Base-by-base conservation (phyloP, 73 alveolate species). In the Diophrys sp. region DNA sequence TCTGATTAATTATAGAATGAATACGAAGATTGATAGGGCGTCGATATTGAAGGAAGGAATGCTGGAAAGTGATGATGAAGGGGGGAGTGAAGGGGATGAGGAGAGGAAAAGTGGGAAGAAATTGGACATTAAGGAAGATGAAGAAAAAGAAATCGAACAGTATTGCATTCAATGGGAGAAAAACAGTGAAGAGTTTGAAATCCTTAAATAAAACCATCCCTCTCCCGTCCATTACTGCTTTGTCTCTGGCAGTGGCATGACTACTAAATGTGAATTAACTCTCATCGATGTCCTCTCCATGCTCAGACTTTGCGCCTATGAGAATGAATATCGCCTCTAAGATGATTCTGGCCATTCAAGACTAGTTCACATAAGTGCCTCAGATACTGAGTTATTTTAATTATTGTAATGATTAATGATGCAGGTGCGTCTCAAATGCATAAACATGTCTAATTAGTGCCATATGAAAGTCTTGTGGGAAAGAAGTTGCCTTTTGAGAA, bases 341-440 rank as follows among this genome's bases (percentile, higher is more conserved):
- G 5, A 44, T 11, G 62, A 18, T 11, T 5, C 62, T 44, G 18
- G 18, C 5, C 5, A 44, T 11, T 5, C 5, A 44, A 44, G 18
- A 11, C 18, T 44, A 44, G 5, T 11, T 18, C 62, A 44, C 18
- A 44, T 44, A 44, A 11, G n/a, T 11, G 62, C 62, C 5, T 44
- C 62, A 11, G 62, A 44, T 44, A 44, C n/a, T 44, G 62, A 44
- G 18, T 18, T 44, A 44, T 44, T 11, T 44, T 5, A 44, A 44
- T 44, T 44, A 44, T 18, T 44, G 18, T 11, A 44, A 44, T n/a
- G n/a, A n/a, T n/a, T n/a, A n/a, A n/a, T n/a, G n/a, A n/a, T n/a
- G 71, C 82, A 0, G 88, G 88, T 5, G 88, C 88, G 0, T 34
- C 77, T 56, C 26, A 79, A 54, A 24, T 2, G 23, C 88, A 79